phyloP scores from a whole-genome alignment of 2,329 filamentous ascomycete species.

The Colletotrichum sp. region DNA sequence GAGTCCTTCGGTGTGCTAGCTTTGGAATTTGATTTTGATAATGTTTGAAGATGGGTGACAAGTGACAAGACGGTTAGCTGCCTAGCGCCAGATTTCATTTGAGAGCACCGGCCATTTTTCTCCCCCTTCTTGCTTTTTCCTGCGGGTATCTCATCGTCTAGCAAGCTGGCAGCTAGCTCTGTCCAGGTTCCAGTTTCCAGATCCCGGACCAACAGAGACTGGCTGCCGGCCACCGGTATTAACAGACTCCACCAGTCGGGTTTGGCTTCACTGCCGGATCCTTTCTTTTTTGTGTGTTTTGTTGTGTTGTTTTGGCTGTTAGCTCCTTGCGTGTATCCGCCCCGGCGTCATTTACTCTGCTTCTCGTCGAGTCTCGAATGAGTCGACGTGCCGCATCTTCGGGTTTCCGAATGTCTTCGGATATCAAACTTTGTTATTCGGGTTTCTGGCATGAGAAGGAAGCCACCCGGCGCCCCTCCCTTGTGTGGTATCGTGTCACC shows the following conservation, averaged over 20 bases:
- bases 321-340: not conserved
- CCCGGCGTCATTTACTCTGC: not conserved
- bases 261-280: not conserved
- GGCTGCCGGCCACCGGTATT: conserved; percentile 13
- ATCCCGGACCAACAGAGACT: not conserved
- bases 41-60: not conserved
- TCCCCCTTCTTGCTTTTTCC: not conserved
- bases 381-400: not conserved
- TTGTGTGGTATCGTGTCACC: not conserved
- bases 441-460: not conserved
- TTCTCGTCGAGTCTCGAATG: not conserved
- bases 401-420: not conserved
- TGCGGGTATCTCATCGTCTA: not conserved
- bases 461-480: not conserved
- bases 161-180: not conserved
- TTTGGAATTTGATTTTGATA: not conserved
- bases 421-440: not conserved
- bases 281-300: not conserved
- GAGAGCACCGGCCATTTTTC: not conserved
- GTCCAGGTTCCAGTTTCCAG: not conserved
- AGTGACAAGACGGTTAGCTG: not conserved
- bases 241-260: conserved; percentile 3
- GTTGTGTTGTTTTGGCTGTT: not conserved
- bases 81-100: not conserved
- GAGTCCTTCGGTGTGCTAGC: not conserved